Evolutionary conservation across 2,329 filamentous ascomycete species (phyloP).

Genomic region (Stagonosporopsis rhizophila): DNA sequence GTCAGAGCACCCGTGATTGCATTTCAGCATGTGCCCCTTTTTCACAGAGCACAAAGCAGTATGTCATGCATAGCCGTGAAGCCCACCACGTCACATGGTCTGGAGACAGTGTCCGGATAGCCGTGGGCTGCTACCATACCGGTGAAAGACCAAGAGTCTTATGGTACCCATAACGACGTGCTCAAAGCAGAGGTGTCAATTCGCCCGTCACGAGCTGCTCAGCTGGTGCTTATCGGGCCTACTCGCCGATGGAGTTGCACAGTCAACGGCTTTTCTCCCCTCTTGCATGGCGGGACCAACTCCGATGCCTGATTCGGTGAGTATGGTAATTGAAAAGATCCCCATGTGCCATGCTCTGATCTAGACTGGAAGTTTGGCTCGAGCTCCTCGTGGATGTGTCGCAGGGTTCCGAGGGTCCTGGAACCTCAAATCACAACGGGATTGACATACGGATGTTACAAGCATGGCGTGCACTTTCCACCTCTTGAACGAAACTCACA

Average conservation of each 20-base stretch:
- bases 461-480: background rate
- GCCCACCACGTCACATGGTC: slow-evolving; percentile 9
- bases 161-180: too few species aligned
- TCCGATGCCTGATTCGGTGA: slow-evolving; percentile 1
- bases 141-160: background rate
- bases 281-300: slow-evolving; percentile 6
- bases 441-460: background rate
- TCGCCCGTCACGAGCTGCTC: slow-evolving; percentile 7
- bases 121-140: background rate
- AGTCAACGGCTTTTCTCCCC: slow-evolving; percentile 5
- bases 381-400: slow-evolving; percentile 15
- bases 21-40: slow-evolving; percentile 1
- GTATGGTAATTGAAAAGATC: slow-evolving; percentile 1
- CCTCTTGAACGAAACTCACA: background rate
- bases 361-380: background rate
- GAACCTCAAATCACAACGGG: background rate
- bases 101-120: background rate
- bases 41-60: slow-evolving; percentile 7
- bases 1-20: background rate
- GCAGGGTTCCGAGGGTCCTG: background rate
- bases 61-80: slow-evolving; percentile 9
- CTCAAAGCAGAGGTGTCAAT: slow-evolving; percentile 11
- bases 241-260: slow-evolving; percentile 3
- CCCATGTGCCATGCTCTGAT: background rate
- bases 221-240: slow-evolving; percentile 12